Evolutionary conservation across 2,329 filamentous ascomycete genomes (phyloP).

Genomic region (Rutstroemia sp.): DNA sequence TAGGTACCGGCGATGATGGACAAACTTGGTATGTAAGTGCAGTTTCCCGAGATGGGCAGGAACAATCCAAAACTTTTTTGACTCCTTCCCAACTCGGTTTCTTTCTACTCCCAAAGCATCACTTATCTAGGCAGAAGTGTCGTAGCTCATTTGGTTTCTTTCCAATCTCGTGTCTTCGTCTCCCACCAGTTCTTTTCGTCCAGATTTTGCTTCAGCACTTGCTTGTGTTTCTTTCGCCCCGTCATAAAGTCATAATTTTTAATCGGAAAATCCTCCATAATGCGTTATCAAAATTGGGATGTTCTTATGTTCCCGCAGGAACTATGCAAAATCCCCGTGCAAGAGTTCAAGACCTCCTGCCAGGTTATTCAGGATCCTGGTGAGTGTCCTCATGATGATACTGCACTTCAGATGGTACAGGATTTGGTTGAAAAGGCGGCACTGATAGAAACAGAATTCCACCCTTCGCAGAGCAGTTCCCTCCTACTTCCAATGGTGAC

Average conservation of each 20-base stretch:
- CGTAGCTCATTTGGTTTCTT: not conserved
- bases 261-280: slow-evolving; percentile 31
- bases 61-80: not conserved
- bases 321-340: slow-evolving; percentile 60
- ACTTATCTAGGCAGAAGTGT: not conserved
- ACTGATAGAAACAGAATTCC: not conserved
- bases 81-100: not conserved
- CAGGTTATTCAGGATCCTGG: slow-evolving; percentile 52
- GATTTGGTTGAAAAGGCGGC: not conserved
- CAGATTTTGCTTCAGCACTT: slow-evolving; percentile 7
- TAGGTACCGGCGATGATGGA: not conserved
- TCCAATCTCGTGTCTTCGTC: not conserved
- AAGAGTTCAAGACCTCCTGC: slow-evolving; percentile 77
- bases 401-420: not conserved
- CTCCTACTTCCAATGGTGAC: slow-evolving; percentile 55
- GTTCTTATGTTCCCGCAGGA: slow-evolving; percentile 66
- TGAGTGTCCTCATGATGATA: slow-evolving; percentile 17
- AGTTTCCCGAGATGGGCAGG: not conserved
- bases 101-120: not conserved
- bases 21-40: not conserved
- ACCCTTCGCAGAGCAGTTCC: not conserved
- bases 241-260: not conserved
- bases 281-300: slow-evolving; percentile 86
- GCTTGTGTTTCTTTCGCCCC: slow-evolving; percentile 4
- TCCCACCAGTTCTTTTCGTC: not conserved